phyloP scores from a whole-genome alignment of 306 rosid species.

The Mucuna pruriens region DNA sequence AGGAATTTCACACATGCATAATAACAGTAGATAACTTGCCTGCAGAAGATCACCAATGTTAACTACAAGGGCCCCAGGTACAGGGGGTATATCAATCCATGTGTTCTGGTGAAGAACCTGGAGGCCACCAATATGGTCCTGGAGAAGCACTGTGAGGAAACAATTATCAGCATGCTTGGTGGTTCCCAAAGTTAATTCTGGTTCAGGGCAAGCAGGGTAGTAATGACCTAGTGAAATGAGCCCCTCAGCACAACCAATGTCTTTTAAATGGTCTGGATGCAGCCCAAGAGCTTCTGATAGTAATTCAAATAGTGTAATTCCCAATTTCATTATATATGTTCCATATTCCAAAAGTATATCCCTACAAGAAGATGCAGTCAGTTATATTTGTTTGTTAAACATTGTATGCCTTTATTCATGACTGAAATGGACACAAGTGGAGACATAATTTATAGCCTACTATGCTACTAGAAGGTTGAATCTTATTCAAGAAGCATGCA shows the following conservation, averaged over 20 bases:
- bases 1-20: neutral
- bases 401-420: neutral
- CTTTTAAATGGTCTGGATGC: slow-evolving; percentile 30
- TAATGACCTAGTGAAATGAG: slow-evolving; percentile 21
- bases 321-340: slow-evolving; percentile 15
- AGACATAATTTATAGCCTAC: neutral
- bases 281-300: slow-evolving; percentile 45
- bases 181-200: slow-evolving; percentile 41
- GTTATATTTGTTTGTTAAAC: neutral
- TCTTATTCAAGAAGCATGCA: neutral
- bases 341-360: slow-evolving; percentile 39
- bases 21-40: slow-evolving; percentile 13
- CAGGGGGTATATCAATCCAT: slow-evolving; percentile 31
- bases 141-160: slow-evolving; percentile 41
- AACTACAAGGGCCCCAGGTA: slow-evolving; percentile 34
- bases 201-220: slow-evolving; percentile 44
- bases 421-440: neutral
- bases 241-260: slow-evolving; percentile 33
- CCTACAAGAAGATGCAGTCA: slow-evolving; percentile 28
- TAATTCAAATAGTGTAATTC: slow-evolving; percentile 33
- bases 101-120: slow-evolving; percentile 34
- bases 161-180: slow-evolving; percentile 37
- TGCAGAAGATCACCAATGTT: slow-evolving; percentile 42
- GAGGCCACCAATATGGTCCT: slow-evolving; percentile 47
- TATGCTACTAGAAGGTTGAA: neutral